Percentiles rank a stretch among this genome's conserved stretches.
These are phyloP conservation scores for Saccharomycopsis phalli DNA, from an alignment of 1,139 yeast species.

Conservation along the genomic window DNA sequence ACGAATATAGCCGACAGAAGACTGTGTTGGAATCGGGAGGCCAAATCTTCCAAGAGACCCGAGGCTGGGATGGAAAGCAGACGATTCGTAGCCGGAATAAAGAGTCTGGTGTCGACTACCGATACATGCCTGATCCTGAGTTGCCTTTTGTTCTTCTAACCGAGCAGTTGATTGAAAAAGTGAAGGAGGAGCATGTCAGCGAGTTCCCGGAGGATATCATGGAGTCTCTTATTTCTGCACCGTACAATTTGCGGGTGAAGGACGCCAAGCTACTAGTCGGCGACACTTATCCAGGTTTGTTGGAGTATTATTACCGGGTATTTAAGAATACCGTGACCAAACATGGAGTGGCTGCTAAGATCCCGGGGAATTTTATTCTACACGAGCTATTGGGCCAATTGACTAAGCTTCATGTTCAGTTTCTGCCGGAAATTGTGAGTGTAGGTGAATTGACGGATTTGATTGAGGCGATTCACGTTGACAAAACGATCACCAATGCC, in stretches of 20 bases:
- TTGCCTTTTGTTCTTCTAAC: slow-evolving; percentile 43
- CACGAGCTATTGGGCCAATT: slow-evolving; percentile 73
- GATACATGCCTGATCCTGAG: slow-evolving; percentile 94
- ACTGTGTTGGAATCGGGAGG: slow-evolving; percentile 30
- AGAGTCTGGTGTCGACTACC: slow-evolving; percentile 76
- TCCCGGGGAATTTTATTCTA: slow-evolving; percentile 72
- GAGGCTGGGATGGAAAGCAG: slow-evolving; percentile 80
- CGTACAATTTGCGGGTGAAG: slow-evolving; percentile 54
- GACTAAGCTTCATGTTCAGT: slow-evolving; percentile 39
- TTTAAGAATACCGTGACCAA: slow-evolving; percentile 26
- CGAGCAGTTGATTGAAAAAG: slow-evolving; percentile 30
- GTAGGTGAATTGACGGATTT: slow-evolving; percentile 36
- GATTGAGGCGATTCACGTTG: slow-evolving; percentile 32
- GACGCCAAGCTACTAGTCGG: slow-evolving; percentile 53
- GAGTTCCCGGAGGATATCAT: slow-evolving; percentile 56
- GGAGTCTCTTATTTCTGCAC: slow-evolving; percentile 37
- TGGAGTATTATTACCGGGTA: slow-evolving; percentile 45
- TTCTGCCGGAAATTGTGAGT: slow-evolving; percentile 33
- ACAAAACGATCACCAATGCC: slow-evolving; percentile 37
- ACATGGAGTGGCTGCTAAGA: slow-evolving; percentile 11
- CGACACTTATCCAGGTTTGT: slow-evolving; percentile 31
- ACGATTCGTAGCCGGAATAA: slow-evolving; percentile 66
- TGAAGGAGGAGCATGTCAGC: slow-evolving; percentile 39
- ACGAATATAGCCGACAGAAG: slow-evolving; percentile 67
- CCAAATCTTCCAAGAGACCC: slow-evolving; percentile 54